Conservation (phyloP, 495 filamentous ascomycete genomes). For the Xylaria acuta region DNA sequence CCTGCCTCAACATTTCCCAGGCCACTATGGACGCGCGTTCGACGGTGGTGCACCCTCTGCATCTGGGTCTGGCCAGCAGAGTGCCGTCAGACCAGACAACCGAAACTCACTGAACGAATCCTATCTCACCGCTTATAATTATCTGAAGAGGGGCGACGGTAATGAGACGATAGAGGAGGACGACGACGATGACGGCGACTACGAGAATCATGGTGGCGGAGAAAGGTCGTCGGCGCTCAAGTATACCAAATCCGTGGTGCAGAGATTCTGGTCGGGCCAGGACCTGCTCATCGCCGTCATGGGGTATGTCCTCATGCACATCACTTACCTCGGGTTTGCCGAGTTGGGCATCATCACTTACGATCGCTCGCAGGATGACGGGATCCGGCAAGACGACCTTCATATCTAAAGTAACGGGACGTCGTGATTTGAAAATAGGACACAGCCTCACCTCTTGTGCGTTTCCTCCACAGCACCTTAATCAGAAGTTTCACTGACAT, state of each 20-base stretch:
- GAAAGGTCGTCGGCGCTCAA: background rate
- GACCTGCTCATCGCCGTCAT: slow-evolving; percentile 37
- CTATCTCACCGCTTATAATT: background rate
- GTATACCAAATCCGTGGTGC: slow-evolving; percentile 17
- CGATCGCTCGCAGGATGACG: slow-evolving; percentile 34
- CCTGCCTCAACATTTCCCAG: background rate
- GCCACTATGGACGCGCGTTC: slow-evolving; percentile 13
- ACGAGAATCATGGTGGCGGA: too few relatives aligned
- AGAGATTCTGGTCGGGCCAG: slow-evolving; percentile 15
- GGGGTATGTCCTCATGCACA: slow-evolving; percentile 30
- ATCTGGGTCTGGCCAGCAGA: background rate
- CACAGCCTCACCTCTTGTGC: slow-evolving; percentile 41
- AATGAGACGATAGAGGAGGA: slow-evolving; percentile 1
- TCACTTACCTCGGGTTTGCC: background rate
- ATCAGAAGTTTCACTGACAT: background rate
- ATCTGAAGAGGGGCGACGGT: background rate
- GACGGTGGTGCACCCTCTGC: background rate
- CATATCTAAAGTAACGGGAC: slow-evolving; percentile 44
- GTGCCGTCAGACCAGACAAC: background rate
- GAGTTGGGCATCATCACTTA: background rate
- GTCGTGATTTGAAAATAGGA: slow-evolving; percentile 37
- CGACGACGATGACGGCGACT: background rate
- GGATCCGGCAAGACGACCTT: slow-evolving; percentile 53
- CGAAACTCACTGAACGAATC: slow-evolving; percentile 1
- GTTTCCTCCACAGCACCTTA: background rate